A percentile compares a stretch with the other conserved stretches of the same genome.
Conservation (phyloP, 2,329 filamentous ascomycete genomes). For the Aspergillus pseudotamarii region DNA sequence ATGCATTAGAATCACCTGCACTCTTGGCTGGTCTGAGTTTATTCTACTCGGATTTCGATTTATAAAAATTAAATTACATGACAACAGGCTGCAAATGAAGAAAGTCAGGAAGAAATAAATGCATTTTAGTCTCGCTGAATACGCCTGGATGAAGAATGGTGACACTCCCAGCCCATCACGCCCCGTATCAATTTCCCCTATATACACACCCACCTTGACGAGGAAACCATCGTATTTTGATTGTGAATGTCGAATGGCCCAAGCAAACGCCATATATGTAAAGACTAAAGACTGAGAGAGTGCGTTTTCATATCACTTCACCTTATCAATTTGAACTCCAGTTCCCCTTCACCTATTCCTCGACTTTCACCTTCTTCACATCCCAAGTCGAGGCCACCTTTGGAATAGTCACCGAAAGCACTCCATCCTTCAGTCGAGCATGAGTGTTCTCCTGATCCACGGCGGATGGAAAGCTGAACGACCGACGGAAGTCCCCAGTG, state of each 20-base stretch:
- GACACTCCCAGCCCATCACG: neutral
- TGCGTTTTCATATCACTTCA: neutral
- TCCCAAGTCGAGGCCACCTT: constrained; percentile 49
- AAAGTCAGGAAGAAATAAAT: neutral
- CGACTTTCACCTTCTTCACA: constrained; percentile 51
- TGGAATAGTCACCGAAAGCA: constrained; percentile 60
- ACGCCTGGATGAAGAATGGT: neutral
- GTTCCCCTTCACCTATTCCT: neutral
- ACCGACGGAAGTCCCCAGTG: constrained; percentile 61
- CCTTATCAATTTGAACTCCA: neutral
- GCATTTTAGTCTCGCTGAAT: neutral
- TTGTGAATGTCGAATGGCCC: neutral
- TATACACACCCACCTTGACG: neutral
- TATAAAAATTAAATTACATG: neutral
- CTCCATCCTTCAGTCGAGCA: constrained; percentile 63
- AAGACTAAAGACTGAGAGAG: neutral
- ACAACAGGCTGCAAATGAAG: neutral
- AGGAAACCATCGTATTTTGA: neutral
- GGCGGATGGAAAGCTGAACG: constrained; percentile 60
- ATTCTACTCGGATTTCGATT: neutral
- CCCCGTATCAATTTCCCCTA: neutral
- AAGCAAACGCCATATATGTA: neutral
- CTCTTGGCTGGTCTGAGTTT: neutral
- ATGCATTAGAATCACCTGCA: neutral
- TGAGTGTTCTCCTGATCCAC: constrained; percentile 65